A percentile compares a stretch with the other conserved stretches of the same genome.
Conservation (phyloP, 2,329 filamentous ascomycete species). For the Ampelomyces quisqualis region DNA sequence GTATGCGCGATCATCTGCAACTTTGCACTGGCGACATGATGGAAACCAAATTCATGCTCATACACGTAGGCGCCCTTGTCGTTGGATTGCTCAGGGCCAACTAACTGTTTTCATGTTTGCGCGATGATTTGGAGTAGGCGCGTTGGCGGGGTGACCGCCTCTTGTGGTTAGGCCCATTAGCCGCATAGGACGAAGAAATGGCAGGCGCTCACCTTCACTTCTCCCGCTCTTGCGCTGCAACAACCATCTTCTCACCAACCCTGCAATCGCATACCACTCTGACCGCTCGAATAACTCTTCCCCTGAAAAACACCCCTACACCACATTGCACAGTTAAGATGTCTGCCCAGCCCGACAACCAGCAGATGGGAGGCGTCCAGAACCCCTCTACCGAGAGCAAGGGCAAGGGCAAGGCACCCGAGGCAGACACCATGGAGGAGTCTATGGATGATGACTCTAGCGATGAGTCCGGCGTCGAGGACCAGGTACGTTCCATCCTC, state of each 20-base stretch:
- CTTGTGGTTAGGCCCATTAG: slow-evolving; percentile 6
- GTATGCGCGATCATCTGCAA: slow-evolving; percentile 3
- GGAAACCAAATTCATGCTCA: too few species aligned
- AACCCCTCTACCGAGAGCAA: slow-evolving; percentile 59
- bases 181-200: slow-evolving; percentile 13
- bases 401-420: slow-evolving; percentile 82
- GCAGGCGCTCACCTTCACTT: slow-evolving; percentile 23
- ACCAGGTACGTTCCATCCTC: slow-evolving; percentile 51
- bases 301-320: slow-evolving; percentile 5
- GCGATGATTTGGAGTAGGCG: slow-evolving; percentile 13
- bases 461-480: slow-evolving; percentile 66
- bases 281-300: slow-evolving; percentile 5
- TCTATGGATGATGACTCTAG: slow-evolving; percentile 68
- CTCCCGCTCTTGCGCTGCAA: too few species aligned
- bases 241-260: too few species aligned
- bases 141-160: slow-evolving; percentile 18
- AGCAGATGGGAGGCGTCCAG: slow-evolving; percentile 43
- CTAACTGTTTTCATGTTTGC: slow-evolving; percentile 16
- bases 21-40: not conserved
- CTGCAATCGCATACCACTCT: slow-evolving; percentile 24
- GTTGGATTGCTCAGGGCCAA: not conserved
- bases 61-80: too few species aligned
- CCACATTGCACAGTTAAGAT: slow-evolving; percentile 19
- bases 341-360: slow-evolving; percentile 38
- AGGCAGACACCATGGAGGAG: slow-evolving; percentile 67